phyloP scores from a whole-genome alignment of 805 yeast genomes.

The Yamadazyma takamatsuzukensis region DNA sequence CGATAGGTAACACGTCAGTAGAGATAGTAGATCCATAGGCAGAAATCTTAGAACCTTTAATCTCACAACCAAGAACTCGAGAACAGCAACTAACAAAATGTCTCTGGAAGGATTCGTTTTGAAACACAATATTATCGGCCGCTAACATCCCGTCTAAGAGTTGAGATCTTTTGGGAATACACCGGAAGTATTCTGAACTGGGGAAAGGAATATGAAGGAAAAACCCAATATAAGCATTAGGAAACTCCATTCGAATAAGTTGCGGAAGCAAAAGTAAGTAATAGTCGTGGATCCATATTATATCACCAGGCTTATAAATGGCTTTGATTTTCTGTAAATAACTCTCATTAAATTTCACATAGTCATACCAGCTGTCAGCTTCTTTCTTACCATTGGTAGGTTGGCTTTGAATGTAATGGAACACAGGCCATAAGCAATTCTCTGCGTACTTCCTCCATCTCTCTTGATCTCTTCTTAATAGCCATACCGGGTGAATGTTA shows the following conservation, averaged over 20 bases:
- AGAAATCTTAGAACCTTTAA: slow-evolving; percentile 50
- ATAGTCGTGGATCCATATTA: slow-evolving; percentile 91
- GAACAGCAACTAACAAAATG: slow-evolving; percentile 91
- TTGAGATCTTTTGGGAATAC: slow-evolving; percentile 77
- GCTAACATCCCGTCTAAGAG: slow-evolving; percentile 90
- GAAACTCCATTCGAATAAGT: slow-evolving; percentile 71
- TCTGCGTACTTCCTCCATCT: slow-evolving; percentile 92
- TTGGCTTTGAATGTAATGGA: slow-evolving; percentile 86
- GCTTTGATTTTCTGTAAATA: slow-evolving; percentile 74
- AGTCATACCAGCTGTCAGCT: slow-evolving; percentile 76
- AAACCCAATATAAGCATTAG: slow-evolving; percentile 71
- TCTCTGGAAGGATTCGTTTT: slow-evolving; percentile 78
- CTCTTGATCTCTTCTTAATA: slow-evolving; percentile 69
- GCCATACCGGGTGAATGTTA: slow-evolving; percentile 83
- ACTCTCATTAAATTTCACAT: slow-evolving; percentile 86
- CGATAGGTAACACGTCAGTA: slow-evolving; percentile 79
- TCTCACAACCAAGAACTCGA: slow-evolving; percentile 80
- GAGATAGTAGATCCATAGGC: slow-evolving; percentile 77
- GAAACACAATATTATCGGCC: slow-evolving; percentile 81
- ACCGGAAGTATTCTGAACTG: slow-evolving; percentile 87
- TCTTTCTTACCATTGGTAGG: slow-evolving; percentile 68
- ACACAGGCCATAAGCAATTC: slow-evolving; percentile 86
- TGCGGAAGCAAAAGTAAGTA: slow-evolving; percentile 80
- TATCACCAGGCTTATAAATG: slow-evolving; percentile 81
- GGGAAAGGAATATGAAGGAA: slow-evolving; percentile 93